Evolutionary conservation across 306 rosid genomes (phyloP), one percentile per base, ranked within the genome.

Genomic region (Prunus mira): DNA sequence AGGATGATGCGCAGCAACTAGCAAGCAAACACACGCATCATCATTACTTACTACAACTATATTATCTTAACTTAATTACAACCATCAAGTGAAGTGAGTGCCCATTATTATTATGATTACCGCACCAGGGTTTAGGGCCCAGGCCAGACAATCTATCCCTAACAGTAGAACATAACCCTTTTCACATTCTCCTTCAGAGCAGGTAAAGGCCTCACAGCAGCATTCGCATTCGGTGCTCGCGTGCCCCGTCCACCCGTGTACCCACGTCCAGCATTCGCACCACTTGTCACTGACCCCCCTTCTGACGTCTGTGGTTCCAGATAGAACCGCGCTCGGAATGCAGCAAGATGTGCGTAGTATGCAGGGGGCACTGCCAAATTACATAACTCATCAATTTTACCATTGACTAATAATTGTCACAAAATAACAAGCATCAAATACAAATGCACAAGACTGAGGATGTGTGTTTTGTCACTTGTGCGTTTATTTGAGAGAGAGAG

Each of bases 321-420:
- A 80, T 90, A 90, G 91, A 90, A 90, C 74, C 96, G 87, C 55
- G 96, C 96, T 85, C 93, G 77, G 68, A 88, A 90, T 61, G 96
- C 96, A 38, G 96, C 96, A 67, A 90, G 76, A 66, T 90, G 96
- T 43, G 96, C 96, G 73, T 90, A 90, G 79, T 88, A 90, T 54
- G 87, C 96, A 47, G 96, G 96, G 64, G 89, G 91, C 47, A 88
- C 91, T 87, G 91, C 79, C 81, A 69, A 54, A 54, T 32, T 34
- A 25, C 46, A 74, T 5, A 11, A n/a, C 2, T 11, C 50, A 24
- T 27, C 32, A 74, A 28, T 47, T 77, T 61, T 25, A 61, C 30
- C 46, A 56, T 19, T 65, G 19, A 65, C 65, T 15, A 27, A n/a
- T 62, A 76, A 45, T 25, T 64, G 17, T 2, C 9, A 72, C 45